Base-by-base conservation (phyloP, 805 yeast genomes). In the Kluyveromyces wickerhamii region DNA sequence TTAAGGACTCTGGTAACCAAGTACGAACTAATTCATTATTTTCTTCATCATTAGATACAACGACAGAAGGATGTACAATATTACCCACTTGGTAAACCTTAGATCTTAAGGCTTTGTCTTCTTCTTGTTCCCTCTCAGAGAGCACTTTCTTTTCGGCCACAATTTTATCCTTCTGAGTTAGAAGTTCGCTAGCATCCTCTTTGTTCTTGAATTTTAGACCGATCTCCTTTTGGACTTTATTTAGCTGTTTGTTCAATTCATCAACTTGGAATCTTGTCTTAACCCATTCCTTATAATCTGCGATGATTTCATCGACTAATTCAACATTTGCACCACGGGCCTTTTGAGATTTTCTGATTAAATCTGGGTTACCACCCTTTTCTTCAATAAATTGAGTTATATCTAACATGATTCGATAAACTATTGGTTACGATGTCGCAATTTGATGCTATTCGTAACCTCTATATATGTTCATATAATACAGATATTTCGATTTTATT, bases 261-360 rank as follows among this genome's bases (percentile, higher is more conserved):
- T 92, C 98, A 47, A 92, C 72, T 39, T 85, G 88, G 58, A 89
- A 92, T 65, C 87, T 79, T 43, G 79, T 74, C 63, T 74, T 79
- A 49, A 88, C 84, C 98, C 98, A 92, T 41, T 76, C 78, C 64
- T 83, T 84, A 72, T 92, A 92, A 49, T 80, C 95, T 43, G 66
- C 71, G 57, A 92, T 85, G 59, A 92, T 88, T 66, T 89, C 96
- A 60, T 92, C 98, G 34, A 92, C 97, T 35, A 92, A 55, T 63
- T 92, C 98, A 35, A 88, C 97, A 22, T 92, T 67, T 49, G 75
- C 97, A 42, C 94, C 95, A 70, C 98, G 86, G 43, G 94, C 95
- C 61, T 67, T 77, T 64, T 92, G 98, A 24, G 96, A 88, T 54
- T 67, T 74, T 60, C 81, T 81, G 58, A 92, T 86, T 36, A 68